Evolutionary conservation across 2,329 filamentous ascomycete species (phyloP), one percentile per base, ranked within the genome.

Genomic region (Sarocladium oryzae): DNA sequence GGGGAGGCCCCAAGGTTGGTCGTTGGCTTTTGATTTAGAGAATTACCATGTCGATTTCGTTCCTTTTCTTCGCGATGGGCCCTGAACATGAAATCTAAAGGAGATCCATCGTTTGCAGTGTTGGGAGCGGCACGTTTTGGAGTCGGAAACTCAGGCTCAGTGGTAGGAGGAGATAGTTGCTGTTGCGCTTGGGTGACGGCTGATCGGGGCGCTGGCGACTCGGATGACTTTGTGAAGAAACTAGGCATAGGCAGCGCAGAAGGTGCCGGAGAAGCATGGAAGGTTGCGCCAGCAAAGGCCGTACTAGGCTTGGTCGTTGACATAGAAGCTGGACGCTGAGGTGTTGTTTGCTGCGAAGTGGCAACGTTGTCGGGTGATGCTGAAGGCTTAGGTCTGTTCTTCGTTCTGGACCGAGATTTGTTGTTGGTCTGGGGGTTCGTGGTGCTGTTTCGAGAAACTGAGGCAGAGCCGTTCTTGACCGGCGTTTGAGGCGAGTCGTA

Each of bases 211-310:
- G 56, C 55, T 5, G 77, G 81, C 3, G 84, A 84, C 52, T 86
- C 84, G 3, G 88, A 76, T 0, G 88, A 84, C 61, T 86, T 91
- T 24, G 86, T 85, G 30, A 75, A 81, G 66, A 96, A 96, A 62
- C 86, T 95, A 10, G 93, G 93, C 53, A 96, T 86, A 1, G 93
- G 93, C 28, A 99, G 75, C 21, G 89, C 84, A 8, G 90, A 95
- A 1, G 93, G 87, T 2, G 91, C 92, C 18, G 93, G 93, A 8
- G 93, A 97, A 36, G 90, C 88, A 67, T 96, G 91, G 66, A 97
- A 99, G 4, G 90, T 95, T 30, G 92, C 87, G 45, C 92, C 93
- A 35, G 93, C 93, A 69, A 96, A 99, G 41, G 86, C 84, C 54
- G 81, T 74, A 46, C 69, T 69, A 26, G 68, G 67, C 46, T 68